Conservation (phyloP, 1,284 basidiomycete genomes). For the Flammula alnicola region DNA sequence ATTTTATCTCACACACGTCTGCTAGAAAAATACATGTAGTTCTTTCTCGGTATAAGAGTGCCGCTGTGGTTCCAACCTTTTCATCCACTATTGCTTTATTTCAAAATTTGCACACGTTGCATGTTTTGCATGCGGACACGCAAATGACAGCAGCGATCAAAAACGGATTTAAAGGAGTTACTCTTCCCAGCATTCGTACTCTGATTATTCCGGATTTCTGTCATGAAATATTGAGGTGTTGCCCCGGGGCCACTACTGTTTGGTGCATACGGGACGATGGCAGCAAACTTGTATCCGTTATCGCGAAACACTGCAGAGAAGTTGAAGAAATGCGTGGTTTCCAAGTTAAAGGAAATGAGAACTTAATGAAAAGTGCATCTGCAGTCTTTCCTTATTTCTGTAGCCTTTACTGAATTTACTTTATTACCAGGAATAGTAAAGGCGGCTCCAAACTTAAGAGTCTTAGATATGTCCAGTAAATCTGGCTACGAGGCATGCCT, state of each 20-base stretch:
- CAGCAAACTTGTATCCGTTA: conserved; percentile 29
- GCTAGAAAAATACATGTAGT: conserved; percentile 28
- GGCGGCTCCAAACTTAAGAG: conserved; percentile 18
- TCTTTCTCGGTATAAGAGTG: conserved; percentile 29
- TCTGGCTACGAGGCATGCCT: neutral
- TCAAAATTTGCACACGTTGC: conserved; percentile 32
- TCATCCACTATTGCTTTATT: conserved; percentile 24
- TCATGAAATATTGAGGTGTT: conserved; percentile 34
- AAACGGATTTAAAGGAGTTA: conserved; percentile 23
- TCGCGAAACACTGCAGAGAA: conserved; percentile 25
- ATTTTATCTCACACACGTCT: neutral
- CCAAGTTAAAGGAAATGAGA: conserved; percentile 13
- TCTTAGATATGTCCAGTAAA: conserved; percentile 10
- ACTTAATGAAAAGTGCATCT: too few species aligned
- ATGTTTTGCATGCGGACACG: conserved; percentile 32
- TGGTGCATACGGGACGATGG: conserved; percentile 27
- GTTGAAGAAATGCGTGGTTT: conserved; percentile 29
- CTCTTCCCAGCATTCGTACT: conserved; percentile 25
- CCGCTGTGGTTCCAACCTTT: conserved; percentile 26
- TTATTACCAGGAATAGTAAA: conserved; percentile 16
- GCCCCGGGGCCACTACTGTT: conserved; percentile 26
- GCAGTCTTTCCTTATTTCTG: too few species aligned
- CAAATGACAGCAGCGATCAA: conserved; percentile 32
- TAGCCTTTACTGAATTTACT: neutral
- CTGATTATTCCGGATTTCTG: conserved; percentile 30